Base-by-base conservation (phyloP, 2,329 filamentous ascomycete genomes). In the Magnaporthiopsis incrustans region DNA sequence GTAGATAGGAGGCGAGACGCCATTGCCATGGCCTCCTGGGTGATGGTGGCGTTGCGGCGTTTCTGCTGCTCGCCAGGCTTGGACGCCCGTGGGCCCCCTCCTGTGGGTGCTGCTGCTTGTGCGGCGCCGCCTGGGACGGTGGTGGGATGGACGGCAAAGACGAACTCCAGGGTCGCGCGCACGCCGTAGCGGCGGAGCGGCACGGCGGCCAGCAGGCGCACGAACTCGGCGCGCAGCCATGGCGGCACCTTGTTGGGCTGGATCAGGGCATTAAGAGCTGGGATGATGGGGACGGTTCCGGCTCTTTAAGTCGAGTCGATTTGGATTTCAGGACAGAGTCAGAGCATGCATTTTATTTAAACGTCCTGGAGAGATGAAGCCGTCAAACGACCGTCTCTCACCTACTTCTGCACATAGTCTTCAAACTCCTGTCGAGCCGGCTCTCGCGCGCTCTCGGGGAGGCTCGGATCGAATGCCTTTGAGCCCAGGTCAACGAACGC, bases 161-260 rank as follows among this genome's bases (percentile, higher is more conserved):
- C 79, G 70, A 91, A 91, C 70, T 91, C 88, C 66, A 91, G 78
- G 0, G 86, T 88, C 32, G 85, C 82, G 44, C 88, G 82, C 18
- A 91, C 86, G 25, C 89, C 89, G 66, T 85, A 81, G 2, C 77
- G 75, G 4, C 88, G 79, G 32, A 90, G 77, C 1, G 89, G 88
- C 12, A 91, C 70, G 15, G 79, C 71, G 1, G 87, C 85, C 59
- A 91, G 78, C 15, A 82, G 78, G 64, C 79, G 79, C 68, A 87
- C 78, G 1, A 91, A 71, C 57, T 79, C 79, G 25, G 79, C 68
- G 58, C 82, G 82, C n/a, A 90, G 77, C 85, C 85, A 89, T 71
- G 74, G 68, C 14, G 86, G 85, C 22, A 83, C 79, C 30, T 80
- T 73, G 64, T 81, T 81, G 14, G 88, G 86, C 66, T 89, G 85